phyloP scores from a whole-genome alignment of 495 filamentous ascomycete genomes.

The Daldinia concentrica region DNA sequence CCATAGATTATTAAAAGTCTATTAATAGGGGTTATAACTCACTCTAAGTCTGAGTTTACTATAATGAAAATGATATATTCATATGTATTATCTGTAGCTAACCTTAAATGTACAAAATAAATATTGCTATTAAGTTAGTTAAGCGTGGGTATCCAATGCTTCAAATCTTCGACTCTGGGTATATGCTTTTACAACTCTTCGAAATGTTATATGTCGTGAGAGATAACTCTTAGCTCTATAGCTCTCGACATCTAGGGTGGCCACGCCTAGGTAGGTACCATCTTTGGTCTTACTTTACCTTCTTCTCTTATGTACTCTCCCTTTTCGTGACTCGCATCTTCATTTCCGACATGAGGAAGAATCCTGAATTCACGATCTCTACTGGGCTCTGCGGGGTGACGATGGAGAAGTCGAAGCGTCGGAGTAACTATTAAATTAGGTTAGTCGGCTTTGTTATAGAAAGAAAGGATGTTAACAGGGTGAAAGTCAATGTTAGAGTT shows the following conservation, averaged over 20 bases:
- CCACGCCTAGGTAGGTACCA: too few relatives aligned
- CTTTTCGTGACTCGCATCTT: constrained; percentile 35
- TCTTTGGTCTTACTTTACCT: background rate
- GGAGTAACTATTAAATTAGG: constrained; percentile 21
- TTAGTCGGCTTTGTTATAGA: constrained; percentile 2
- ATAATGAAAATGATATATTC: too few relatives aligned
- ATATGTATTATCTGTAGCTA: too few relatives aligned
- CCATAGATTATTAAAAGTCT: background rate
- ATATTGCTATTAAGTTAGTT: background rate
- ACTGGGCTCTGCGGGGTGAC: constrained; percentile 32
- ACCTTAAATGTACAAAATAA: too few relatives aligned
- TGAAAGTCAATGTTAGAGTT: background rate
- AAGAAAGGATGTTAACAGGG: background rate
- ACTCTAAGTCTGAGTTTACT: too few relatives aligned
- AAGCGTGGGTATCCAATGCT: background rate
- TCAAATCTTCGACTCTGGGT: background rate
- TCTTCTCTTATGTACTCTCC: background rate
- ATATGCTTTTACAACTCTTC: background rate
- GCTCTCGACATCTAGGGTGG: too few relatives aligned
- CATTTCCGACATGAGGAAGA: constrained; percentile 38
- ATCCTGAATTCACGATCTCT: constrained; percentile 33
- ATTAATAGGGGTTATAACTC: background rate
- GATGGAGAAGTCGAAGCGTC: constrained; percentile 38
- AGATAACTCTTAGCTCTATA: background rate
- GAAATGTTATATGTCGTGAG: background rate